Percentiles rank a stretch among this genome's conserved stretches.
Conservation (phyloP, 2,329 filamentous ascomycete species). For the Verticillium isaacii region DNA sequence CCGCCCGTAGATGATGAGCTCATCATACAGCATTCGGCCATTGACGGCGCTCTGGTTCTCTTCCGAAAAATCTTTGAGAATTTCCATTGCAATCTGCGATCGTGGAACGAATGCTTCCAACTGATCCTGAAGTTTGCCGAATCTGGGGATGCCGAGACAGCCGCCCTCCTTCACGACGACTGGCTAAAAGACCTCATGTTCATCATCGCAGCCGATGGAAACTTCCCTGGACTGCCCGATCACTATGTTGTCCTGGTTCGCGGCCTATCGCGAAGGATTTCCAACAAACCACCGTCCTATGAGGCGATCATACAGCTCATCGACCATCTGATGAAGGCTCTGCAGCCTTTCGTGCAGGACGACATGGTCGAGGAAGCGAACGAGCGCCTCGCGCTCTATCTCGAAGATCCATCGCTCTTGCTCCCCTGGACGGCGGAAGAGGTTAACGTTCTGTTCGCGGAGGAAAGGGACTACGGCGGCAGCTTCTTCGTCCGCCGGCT, state of each 20-base stretch:
- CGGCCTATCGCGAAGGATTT: neutral
- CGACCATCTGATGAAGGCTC: constrained; percentile 35
- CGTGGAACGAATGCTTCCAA: constrained; percentile 75
- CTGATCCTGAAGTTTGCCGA: constrained; percentile 63
- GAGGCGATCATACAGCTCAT: constrained; percentile 47
- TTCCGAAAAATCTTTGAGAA: constrained; percentile 55
- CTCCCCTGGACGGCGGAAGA: constrained; percentile 44
- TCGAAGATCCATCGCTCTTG: constrained; percentile 20
- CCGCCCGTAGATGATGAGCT: neutral
- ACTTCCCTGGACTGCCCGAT: constrained; percentile 38
- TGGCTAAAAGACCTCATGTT: constrained; percentile 56
- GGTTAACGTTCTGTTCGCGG: constrained; percentile 37
- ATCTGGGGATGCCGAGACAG: constrained; percentile 54
- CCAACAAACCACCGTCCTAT: constrained; percentile 44
- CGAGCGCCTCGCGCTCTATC: constrained; percentile 30
- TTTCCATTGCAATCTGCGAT: constrained; percentile 57
- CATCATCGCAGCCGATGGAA: constrained; percentile 55
- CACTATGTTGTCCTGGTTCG: constrained; percentile 52
- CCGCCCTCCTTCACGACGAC: constrained; percentile 53
- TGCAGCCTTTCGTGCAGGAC: constrained; percentile 31
- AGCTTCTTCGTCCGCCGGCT: constrained; percentile 64
- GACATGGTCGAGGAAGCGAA: constrained; percentile 28
- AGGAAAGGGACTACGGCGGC: constrained; percentile 29
- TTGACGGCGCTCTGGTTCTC: constrained; percentile 33
- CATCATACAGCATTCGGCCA: neutral